Evolutionary conservation across 495 filamentous ascomycete genomes (phyloP).

Genomic region (Podospora conica): DNA sequence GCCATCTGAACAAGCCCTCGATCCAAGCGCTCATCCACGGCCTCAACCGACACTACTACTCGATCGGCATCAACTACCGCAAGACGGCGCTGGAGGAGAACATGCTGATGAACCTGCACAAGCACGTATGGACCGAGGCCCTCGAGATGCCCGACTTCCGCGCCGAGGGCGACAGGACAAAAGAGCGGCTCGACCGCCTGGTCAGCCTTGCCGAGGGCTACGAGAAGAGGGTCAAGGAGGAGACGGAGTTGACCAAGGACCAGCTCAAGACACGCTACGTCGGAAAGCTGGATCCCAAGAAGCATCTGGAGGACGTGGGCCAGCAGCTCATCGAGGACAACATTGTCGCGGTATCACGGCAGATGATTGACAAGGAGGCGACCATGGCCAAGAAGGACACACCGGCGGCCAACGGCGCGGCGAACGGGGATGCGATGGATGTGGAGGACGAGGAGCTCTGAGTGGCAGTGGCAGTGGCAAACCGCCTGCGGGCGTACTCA

Average conservation of each 20-base stretch:
- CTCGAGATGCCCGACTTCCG: constrained; percentile 96
- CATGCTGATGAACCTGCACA: constrained; percentile 99
- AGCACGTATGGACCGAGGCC: constrained; percentile 98
- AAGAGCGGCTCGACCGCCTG: constrained; percentile 77
- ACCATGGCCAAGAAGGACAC: constrained; percentile 53
- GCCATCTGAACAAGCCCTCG: constrained; percentile 96
- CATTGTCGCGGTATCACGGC: constrained; percentile 89
- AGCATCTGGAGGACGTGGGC: constrained; percentile 94
- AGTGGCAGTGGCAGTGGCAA: no score
- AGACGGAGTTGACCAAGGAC: constrained; percentile 93
- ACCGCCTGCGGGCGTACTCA: constrained; percentile 6
- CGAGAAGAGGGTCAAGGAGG: constrained; percentile 97
- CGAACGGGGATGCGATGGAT: constrained; percentile 53
- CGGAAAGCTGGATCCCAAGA: constrained; percentile 97
- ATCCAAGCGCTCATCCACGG: constrained; percentile 99
- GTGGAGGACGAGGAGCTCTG: constrained; percentile 45
- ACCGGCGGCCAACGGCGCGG: constrained; percentile 42
- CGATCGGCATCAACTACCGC: constrained; percentile 94
- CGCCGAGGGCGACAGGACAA: constrained; percentile 73
- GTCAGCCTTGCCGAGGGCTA: constrained; percentile 91
- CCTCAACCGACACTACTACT: constrained; percentile 97
- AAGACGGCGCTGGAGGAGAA: constrained; percentile 98
- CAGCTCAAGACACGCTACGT: constrained; percentile 98
- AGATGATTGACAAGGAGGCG: constrained; percentile 99
- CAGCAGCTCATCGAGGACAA: constrained; percentile 97